These are phyloP conservation scores for Colletotrichum tabaci DNA, from an alignment of 2,329 filamentous ascomycete species.

Conservation along the genomic window DNA sequence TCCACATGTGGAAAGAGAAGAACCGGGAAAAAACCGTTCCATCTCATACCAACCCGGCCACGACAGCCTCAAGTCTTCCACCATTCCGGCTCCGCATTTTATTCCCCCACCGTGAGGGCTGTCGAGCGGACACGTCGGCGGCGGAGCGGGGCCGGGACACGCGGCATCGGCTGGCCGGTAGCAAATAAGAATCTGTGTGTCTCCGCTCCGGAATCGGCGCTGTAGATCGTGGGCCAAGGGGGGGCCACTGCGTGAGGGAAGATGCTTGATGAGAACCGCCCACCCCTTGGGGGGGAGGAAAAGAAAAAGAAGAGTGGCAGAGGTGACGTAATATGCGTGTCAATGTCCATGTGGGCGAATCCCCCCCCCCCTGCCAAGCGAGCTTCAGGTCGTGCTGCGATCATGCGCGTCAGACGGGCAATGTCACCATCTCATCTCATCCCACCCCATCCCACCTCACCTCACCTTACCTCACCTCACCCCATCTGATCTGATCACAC, in stretches of 20 bases:
- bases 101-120: conserved; percentile 3
- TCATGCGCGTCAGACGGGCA: conserved; percentile 23
- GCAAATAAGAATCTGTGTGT: neutral
- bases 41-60: no score
- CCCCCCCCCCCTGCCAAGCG: conserved; percentile 16
- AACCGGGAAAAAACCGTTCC: no score
- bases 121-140: conserved; percentile 13
- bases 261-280: conserved; percentile 18
- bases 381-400: conserved; percentile 34
- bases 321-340: conserved; percentile 39
- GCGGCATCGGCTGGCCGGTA: conserved; percentile 1
- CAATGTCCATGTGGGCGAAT: conserved; percentile 26
- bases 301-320: neutral
- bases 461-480: neutral
- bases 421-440: conserved; percentile 20
- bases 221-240: neutral
- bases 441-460: neutral
- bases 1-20: no score
- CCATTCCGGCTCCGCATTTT: neutral
- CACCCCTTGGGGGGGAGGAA: neutral
- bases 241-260: conserved; percentile 15
- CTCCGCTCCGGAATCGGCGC: neutral
- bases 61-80: no score
- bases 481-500: no score
- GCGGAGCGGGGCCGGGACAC: conserved; percentile 4